Evolutionary conservation across 2,329 filamentous ascomycete species (phyloP).

Genomic region (Pseudogymnoascus sp.): DNA sequence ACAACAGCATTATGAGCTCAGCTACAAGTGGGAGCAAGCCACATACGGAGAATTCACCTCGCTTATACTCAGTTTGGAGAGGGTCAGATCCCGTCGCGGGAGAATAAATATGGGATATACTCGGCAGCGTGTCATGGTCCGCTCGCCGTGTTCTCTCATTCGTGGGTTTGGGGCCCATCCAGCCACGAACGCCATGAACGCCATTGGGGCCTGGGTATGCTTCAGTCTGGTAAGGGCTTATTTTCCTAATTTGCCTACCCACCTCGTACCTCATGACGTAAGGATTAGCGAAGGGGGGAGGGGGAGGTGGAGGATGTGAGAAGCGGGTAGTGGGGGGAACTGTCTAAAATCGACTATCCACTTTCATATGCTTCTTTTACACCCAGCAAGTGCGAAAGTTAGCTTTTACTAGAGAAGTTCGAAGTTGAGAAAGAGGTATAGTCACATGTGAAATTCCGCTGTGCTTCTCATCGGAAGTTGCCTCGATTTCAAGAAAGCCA

Average conservation of each 20-base stretch:
- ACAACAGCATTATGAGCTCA: background rate
- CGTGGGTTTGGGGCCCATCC: background rate
- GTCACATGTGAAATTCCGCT: background rate
- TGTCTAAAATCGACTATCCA: background rate
- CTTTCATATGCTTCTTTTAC: conserved; percentile 7
- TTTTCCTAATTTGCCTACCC: background rate
- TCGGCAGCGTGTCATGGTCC: background rate
- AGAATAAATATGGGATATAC: background rate
- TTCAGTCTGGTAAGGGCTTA: conserved; percentile 9
- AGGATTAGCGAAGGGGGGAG: conserved; percentile 1
- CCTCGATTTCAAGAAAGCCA: background rate
- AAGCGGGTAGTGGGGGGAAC: conserved; percentile 1
- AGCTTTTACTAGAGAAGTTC: background rate
- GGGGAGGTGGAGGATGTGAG: background rate
- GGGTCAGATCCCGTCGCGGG: background rate
- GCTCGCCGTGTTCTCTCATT: background rate
- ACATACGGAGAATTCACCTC: background rate
- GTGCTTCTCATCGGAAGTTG: background rate
- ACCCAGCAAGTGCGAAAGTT: background rate
- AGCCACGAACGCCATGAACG: conserved; percentile 5
- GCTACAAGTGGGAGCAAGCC: background rate
- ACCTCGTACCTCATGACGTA: conserved; percentile 1
- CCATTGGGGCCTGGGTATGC: background rate
- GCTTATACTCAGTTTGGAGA: background rate
- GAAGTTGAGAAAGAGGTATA: background rate